Evolutionary conservation across 345 rosid species (phyloP).

Genomic region (Salix suchowensis): DNA sequence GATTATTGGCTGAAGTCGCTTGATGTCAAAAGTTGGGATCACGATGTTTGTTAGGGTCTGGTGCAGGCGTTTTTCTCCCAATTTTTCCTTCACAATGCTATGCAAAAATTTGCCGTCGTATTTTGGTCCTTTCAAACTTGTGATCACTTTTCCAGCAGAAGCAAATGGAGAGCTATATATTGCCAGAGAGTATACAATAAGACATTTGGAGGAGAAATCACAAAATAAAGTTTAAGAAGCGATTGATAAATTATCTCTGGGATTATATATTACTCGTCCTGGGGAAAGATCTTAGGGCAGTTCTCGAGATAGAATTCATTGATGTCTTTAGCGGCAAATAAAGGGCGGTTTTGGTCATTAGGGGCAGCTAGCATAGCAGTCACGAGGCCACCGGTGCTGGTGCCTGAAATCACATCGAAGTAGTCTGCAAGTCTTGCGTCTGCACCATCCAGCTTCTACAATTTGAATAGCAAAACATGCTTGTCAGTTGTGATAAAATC

Average conservation of each 20-base stretch:
- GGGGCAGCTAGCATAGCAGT: slow-evolving; percentile 65
- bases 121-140: slow-evolving; percentile 52
- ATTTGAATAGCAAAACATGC: not conserved
- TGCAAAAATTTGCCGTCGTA: slow-evolving; percentile 57
- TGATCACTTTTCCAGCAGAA: slow-evolving; percentile 27
- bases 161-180: slow-evolving; percentile 19
- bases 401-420: no score
- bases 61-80: slow-evolving; percentile 43
- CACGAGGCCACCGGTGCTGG: slow-evolving; percentile 50
- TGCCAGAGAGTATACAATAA: not conserved
- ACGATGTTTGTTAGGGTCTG: slow-evolving; percentile 68
- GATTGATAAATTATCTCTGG: not conserved
- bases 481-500: not conserved
- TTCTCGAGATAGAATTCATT: slow-evolving; percentile 20
- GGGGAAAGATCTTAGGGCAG: slow-evolving; percentile 19
- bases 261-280: not conserved
- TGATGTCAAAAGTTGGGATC: slow-evolving; percentile 74
- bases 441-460: slow-evolving; percentile 59
- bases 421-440: slow-evolving; percentile 47
- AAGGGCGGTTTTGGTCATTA: slow-evolving; percentile 50
- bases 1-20: slow-evolving; percentile 56
- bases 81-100: slow-evolving; percentile 31
- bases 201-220: not conserved
- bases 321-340: slow-evolving; percentile 63
- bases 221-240: no score